Conservation (phyloP, 345 rosid genomes). For the Murraya koenigii region DNA sequence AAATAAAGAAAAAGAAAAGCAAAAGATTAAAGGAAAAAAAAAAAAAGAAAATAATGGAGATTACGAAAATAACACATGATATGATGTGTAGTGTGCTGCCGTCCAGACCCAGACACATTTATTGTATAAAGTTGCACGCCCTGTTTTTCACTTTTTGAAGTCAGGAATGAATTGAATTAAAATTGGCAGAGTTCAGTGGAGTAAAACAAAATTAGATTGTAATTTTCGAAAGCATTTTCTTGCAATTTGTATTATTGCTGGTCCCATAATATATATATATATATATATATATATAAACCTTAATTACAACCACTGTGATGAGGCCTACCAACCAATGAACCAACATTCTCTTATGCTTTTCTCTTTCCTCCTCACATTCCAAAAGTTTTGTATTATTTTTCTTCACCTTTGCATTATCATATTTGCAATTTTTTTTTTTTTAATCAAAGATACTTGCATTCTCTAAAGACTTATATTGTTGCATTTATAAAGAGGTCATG, state of each 20-base stretch:
- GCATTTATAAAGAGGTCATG: too few relatives aligned
- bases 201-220: background rate
- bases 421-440: too few relatives aligned
- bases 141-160: constrained; percentile 8
- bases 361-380: constrained; percentile 1
- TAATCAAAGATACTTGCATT: too few relatives aligned
- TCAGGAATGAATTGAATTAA: background rate
- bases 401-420: too few relatives aligned
- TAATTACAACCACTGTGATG: background rate
- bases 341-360: constrained; percentile 3
- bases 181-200: background rate
- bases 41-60: too few relatives aligned
- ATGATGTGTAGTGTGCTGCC: background rate
- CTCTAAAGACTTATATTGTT: too few relatives aligned
- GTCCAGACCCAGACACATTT: constrained; percentile 1
- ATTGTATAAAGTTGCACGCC: constrained; percentile 23
- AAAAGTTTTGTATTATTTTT: background rate
- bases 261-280: background rate
- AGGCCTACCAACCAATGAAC: background rate
- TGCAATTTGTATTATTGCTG: background rate
- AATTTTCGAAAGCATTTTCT: background rate
- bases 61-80: background rate
- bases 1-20: background rate
- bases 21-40: background rate
- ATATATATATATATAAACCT: background rate